Base-by-base conservation (phyloP, 257 asterid species). In the Gardenia jasminoides region DNA sequence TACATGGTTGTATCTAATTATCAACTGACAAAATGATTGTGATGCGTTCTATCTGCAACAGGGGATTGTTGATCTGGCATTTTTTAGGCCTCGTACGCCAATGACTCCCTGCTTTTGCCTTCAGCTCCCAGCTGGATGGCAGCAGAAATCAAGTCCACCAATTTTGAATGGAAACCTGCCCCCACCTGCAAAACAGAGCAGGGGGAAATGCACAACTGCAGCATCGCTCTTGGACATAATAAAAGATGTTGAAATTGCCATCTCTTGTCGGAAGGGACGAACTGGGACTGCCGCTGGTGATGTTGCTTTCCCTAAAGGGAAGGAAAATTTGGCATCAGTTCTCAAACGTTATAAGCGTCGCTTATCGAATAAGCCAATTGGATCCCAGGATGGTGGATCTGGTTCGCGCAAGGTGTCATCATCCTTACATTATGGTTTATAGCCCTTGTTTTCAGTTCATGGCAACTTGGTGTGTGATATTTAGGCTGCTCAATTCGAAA, bases 251-350 rank as follows among this genome's bases (percentile, higher is more conserved):
- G 99, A 96, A 78, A 81, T 77, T 0, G 97, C 98, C 11, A 92
- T 96, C 47, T 91, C 97, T n/a, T 88, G 89, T 78, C 90, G 99
- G 16, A 96, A 96, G 89, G 99, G 99, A 39, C 85, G 99, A 80
- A 84, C 96, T 24, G 99, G 99, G 62, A 96, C 99, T 39, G 98
- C 99, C 44, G 99, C 99, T 8, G 98, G 99, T n/a, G 99, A 93
- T 13, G 98, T 96, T n/a, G 99, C 99, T 59, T 96, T 93, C 61
- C 99, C 97, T 1, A 88, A 87, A 86, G 99, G 99, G 30, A 96
- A 96, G 85, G 94, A 87, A 47, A 96, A 96, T 79, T 79, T 96
- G 86, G 92, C 97, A 22, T 88, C 99, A 0, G 99, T 93, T 39
- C 96, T 96, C 33, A 96, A 96, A 80, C 89, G 99, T 46, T 96